Base-by-base conservation (phyloP, 2,329 filamentous ascomycete genomes). In the Chrysoporthe austroafricana region DNA sequence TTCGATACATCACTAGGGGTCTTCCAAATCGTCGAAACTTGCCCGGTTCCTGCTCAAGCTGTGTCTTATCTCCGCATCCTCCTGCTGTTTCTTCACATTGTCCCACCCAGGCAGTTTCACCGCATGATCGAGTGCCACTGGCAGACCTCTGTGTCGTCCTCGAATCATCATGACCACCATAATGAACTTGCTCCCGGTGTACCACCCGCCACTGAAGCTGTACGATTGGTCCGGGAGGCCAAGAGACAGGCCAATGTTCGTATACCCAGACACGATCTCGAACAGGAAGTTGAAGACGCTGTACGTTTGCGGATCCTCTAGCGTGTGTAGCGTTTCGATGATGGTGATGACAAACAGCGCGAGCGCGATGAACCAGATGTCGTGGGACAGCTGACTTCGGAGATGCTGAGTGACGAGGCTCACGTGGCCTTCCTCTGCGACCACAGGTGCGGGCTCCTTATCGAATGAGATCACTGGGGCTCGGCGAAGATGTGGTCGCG, bases 281-380 rank as follows among this genome's bases (percentile, higher is more conserved):
- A 88, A 88, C 1, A 86, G 74, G 66, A 90, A 82, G 71, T 87
- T 89, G 74, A 90, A 89, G 5, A 88, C 83, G 26, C 84, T 85
- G 74, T 84, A 89, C 52, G 75, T 83, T 9, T 77, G 77, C 0
- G 86, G 86, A 64, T 87, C 81, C 5, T 75, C 72, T 1, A 82
- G 77, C 63, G 86, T 88, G 66, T 87, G 83, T 5, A 78, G 76
- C 2, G 84, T 85, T 74, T 91, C 89, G 59, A 89, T 86, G 50
- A 86, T 83, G 64, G 83, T 82, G 66, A 91, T 88, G 43, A 88
- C 75, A 62, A 90, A 80, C 14, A 89, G 82, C 2, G 87, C 86
- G 0, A 90, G 76, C 3, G 87, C 84, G 16, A 91, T 85, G 79
- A 84, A 88, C 88, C 89, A 91, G 18, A 91, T 79, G 73, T 91